These are phyloP conservation scores for Peziza echinospora DNA, from an alignment of 495 filamentous ascomycete genomes.

Conservation along the genomic window DNA sequence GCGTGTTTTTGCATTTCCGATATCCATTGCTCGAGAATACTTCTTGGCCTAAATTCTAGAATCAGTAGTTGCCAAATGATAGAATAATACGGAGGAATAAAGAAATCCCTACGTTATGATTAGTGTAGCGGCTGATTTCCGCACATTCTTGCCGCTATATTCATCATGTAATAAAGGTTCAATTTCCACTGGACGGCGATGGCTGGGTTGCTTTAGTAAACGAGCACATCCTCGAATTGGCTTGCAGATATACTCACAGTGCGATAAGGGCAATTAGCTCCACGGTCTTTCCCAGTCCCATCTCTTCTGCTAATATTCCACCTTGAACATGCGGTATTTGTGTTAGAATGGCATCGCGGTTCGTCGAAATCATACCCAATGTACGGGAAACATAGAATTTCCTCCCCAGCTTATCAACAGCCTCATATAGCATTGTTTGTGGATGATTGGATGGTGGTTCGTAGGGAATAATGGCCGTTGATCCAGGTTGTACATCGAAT, in stretches of 20 bases:
- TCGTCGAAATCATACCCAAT: constrained; percentile 6
- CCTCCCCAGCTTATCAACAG: constrained; percentile 5
- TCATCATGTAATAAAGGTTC: constrained; percentile 10
- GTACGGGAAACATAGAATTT: constrained; percentile 11
- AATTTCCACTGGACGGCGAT: constrained; percentile 15
- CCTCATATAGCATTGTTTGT: constrained; percentile 9
- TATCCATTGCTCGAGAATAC: constrained; percentile 72
- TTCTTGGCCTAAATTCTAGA: constrained; percentile 33
- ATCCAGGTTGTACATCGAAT: constrained; percentile 1
- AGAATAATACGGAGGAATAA: background rate
- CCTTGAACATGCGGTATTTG: constrained; percentile 23
- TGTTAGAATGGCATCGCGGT: constrained; percentile 1
- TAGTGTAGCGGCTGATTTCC: constrained; percentile 42
- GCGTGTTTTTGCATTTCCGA: constrained; percentile 54
- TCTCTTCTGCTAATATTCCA: constrained; percentile 74
- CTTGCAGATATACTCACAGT: too few species aligned
- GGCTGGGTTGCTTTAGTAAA: constrained; percentile 22
- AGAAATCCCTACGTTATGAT: constrained; percentile 66
- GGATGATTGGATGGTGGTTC: background rate
- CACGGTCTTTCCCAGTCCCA: constrained; percentile 89
- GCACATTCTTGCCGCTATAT: constrained; percentile 21
- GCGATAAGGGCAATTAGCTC: constrained; percentile 64
- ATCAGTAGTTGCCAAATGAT: background rate
- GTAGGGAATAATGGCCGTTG: background rate
- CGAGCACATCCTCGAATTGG: too few species aligned